Evolutionary conservation across 2,329 filamentous ascomycete species (phyloP), one percentile per base, ranked within the genome.

Genomic region (Dactylellina sp.): DNA sequence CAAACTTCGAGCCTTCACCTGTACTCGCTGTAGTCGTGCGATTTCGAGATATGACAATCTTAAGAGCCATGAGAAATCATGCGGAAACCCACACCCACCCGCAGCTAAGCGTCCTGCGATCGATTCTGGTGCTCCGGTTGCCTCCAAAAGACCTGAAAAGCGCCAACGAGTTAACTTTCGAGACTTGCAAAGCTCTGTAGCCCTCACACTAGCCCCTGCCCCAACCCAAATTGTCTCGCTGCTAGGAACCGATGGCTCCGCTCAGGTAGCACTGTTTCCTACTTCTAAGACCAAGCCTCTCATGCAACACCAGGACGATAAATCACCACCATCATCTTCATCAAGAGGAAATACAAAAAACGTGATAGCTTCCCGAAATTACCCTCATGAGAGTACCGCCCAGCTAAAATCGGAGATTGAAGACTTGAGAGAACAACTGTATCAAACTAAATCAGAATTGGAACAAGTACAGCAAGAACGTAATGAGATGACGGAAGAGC

Each of bases 111-210:
- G 14, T 32, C 24, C 7, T 24, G 46, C 16, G 14, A 25, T 3
- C 2, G 1, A 7, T 24, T 28, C 22, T 3, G 14, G 20, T 9
- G 16, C 22, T 35, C 25, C 24, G 1, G 25, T 25, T 11, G 7
- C 20, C 7, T 9, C 24, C n/a, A 18, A 20, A 1, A 14, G 20
- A 20, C 2, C 1, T 44, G 53, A 57, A 28, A 57, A 42, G 28
- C 53, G 53, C 14, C 37, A 24, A n/a, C 1, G 53, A 16, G 60
- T 63, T 25, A 53, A 16, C 20, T 0, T 53, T 52, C 35, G 9
- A 12, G 39, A 37, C 18, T 22, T 63, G 24, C 47, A 22, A 37
- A 25, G 22, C 14, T 7, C 37, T 2, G 28, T 57, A 16, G 9
- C 44, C 20, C 46, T 14, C 2, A 2, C 20, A 2, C 24, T 14